Conservation (phyloP, 2,329 filamentous ascomycete genomes). For the Hymenoscyphus salicellus region DNA sequence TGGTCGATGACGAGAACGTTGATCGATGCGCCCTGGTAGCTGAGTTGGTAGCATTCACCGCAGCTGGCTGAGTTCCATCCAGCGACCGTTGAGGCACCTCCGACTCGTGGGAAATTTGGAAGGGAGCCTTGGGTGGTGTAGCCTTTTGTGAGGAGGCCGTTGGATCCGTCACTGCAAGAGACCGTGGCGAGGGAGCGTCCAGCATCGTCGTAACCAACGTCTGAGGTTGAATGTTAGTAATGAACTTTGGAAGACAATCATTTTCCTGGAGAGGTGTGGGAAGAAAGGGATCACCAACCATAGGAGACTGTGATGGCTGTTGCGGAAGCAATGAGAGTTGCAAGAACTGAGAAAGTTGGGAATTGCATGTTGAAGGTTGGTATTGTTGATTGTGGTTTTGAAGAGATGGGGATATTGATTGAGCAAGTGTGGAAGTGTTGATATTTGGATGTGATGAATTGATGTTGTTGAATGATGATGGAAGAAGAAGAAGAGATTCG, state of each 20-base stretch:
- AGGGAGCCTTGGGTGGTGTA: constrained; percentile 52
- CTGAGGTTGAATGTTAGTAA: constrained; percentile 3
- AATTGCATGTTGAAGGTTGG: constrained; percentile 43
- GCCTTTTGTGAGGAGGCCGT: constrained; percentile 60
- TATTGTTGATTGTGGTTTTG: not conserved
- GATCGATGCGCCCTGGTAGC: constrained; percentile 50
- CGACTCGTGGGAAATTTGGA: constrained; percentile 53
- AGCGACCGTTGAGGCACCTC: constrained; percentile 49
- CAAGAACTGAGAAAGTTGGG: constrained; percentile 40
- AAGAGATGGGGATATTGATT: constrained; percentile 3
- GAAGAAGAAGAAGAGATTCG: not conserved
- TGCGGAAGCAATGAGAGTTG: constrained; percentile 41
- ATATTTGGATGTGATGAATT: not conserved
- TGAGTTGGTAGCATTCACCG: constrained; percentile 57
- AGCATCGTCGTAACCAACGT: constrained; percentile 65
- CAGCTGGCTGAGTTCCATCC: constrained; percentile 56
- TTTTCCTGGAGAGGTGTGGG: not conserved
- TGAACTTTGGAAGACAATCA: not conserved
- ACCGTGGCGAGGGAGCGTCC: constrained; percentile 54
- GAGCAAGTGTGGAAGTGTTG: not conserved
- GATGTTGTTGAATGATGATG: constrained; percentile 4
- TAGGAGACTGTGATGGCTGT: constrained; percentile 57
- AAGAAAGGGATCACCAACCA: constrained; percentile 34
- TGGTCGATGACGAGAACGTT: constrained; percentile 57
- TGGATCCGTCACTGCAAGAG: constrained; percentile 64